Evolutionary conservation across 1,284 basidiomycete genomes (phyloP).

Genomic region (Ustilago esculenta): DNA sequence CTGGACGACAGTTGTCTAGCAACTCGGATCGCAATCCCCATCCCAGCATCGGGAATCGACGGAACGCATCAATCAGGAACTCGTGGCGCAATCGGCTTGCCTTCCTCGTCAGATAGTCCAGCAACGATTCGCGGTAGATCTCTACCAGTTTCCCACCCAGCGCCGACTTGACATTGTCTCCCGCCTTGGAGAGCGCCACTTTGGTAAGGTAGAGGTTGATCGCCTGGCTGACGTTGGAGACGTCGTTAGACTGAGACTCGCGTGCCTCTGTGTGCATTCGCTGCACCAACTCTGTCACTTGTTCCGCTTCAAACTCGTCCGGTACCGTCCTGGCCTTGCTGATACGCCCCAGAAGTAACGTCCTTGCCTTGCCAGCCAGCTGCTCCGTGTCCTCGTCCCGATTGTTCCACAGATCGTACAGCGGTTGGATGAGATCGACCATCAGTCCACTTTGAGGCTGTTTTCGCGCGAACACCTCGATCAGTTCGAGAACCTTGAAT

Average conservation of each 20-base stretch:
- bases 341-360: conserved; percentile 79
- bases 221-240: conserved; percentile 74
- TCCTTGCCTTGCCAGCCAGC: conserved; percentile 82
- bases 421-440: conserved; percentile 77
- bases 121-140: conserved; percentile 76
- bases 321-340: conserved; percentile 79
- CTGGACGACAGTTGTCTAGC: conserved; percentile 69
- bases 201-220: conserved; percentile 78
- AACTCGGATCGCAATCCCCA: conserved; percentile 77
- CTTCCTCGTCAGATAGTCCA: conserved; percentile 83
- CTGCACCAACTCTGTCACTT: conserved; percentile 72
- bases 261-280: conserved; percentile 80
- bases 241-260: conserved; percentile 73
- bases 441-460: conserved; percentile 75
- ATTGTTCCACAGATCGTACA: conserved; percentile 74
- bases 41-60: conserved; percentile 75
- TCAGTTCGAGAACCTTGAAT: conserved; percentile 88
- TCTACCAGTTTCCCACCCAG: conserved; percentile 68
- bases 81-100: conserved; percentile 77
- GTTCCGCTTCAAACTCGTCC: conserved; percentile 69
- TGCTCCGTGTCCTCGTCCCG: conserved; percentile 70
- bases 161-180: conserved; percentile 19
- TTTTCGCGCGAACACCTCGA: conserved; percentile 82
- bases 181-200: conserved; percentile 27
- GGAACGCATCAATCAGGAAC: conserved; percentile 83